Conservation (phyloP, 2,329 filamentous ascomycete species). For the Hypomyces perniciosus region DNA sequence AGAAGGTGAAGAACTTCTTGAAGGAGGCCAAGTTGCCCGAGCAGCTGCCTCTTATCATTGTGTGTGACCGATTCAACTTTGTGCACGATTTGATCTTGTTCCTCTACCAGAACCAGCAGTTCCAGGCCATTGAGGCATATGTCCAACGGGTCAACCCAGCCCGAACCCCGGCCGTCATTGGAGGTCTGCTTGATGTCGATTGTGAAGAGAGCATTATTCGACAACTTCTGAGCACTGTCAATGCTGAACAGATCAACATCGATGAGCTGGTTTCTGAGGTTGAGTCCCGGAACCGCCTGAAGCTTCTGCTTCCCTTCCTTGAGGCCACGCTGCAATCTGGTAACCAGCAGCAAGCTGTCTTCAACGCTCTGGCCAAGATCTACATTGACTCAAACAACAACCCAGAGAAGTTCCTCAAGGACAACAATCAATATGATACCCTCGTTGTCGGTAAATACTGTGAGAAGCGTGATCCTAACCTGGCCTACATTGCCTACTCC, state of each 20-base stretch:
- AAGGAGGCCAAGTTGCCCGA: slow-evolving; percentile 92
- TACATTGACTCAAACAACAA: slow-evolving; percentile 99
- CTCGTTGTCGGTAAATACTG: slow-evolving; percentile 94
- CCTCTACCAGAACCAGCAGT: slow-evolving; percentile 98
- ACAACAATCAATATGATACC: slow-evolving; percentile 95
- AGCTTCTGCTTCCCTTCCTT: slow-evolving; percentile 91
- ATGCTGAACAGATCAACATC: slow-evolving; percentile 79
- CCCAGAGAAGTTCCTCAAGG: slow-evolving; percentile 93
- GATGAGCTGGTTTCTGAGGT: slow-evolving; percentile 92
- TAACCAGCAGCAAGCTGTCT: slow-evolving; percentile 94
- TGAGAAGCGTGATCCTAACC: slow-evolving; percentile 94
- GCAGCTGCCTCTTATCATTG: slow-evolving; percentile 93
- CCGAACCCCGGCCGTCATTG: slow-evolving; percentile 85
- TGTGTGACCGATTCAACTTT: slow-evolving; percentile 99
- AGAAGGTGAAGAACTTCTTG: slow-evolving; percentile 98
- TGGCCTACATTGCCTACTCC: slow-evolving; percentile 89
- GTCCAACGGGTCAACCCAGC: slow-evolving; percentile 94
- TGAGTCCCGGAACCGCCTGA: slow-evolving; percentile 91
- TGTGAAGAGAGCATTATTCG: slow-evolving; percentile 97
- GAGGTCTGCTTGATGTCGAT: slow-evolving; percentile 90
- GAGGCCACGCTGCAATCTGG: slow-evolving; percentile 84
- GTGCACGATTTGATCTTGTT: slow-evolving; percentile 94
- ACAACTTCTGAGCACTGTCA: slow-evolving; percentile 77
- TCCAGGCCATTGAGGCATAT: slow-evolving; percentile 97
- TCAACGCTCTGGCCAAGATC: slow-evolving; percentile 96